phyloP scores from a whole-genome alignment of 1,139 yeast species.

The Debaryomyces fabryi region DNA sequence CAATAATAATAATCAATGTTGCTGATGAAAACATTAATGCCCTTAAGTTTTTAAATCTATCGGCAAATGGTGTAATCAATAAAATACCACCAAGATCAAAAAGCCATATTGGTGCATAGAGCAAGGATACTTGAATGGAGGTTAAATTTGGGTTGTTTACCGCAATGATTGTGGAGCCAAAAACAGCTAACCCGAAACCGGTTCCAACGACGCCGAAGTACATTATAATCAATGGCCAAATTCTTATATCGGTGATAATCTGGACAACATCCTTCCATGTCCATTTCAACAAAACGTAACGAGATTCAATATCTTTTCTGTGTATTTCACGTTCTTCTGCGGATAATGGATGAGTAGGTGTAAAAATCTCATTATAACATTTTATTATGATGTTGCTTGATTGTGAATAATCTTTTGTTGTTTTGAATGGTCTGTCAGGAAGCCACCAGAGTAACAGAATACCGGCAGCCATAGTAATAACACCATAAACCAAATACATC shows the following conservation, averaged over 20 bases:
- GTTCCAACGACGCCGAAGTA: slow-evolving; percentile 92
- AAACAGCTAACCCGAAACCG: slow-evolving; percentile 83
- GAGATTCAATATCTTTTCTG: slow-evolving; percentile 59
- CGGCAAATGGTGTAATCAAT: slow-evolving; percentile 78
- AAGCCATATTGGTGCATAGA: slow-evolving; percentile 89
- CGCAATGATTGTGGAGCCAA: slow-evolving; percentile 79
- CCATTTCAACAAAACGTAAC: slow-evolving; percentile 52
- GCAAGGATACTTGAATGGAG: slow-evolving; percentile 69
- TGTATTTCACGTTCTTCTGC: slow-evolving; percentile 59
- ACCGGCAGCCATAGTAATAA: slow-evolving; percentile 69
- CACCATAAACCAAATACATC: slow-evolving; percentile 80
- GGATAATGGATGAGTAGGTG: slow-evolving; percentile 55
- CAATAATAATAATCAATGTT: slow-evolving; percentile 67
- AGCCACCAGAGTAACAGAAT: slow-evolving; percentile 77
- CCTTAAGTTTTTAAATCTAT: slow-evolving; percentile 59
- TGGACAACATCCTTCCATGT: slow-evolving; percentile 57
- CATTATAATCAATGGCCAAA: slow-evolving; percentile 85
- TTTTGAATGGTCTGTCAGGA: slow-evolving; percentile 63
- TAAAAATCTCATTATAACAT: slow-evolving; percentile 28
- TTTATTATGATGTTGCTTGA: slow-evolving; percentile 17
- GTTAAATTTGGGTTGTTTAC: slow-evolving; percentile 64
- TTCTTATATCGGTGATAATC: slow-evolving; percentile 63
- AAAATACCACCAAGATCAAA: slow-evolving; percentile 82
- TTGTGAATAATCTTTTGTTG: slow-evolving; percentile 15
- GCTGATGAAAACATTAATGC: slow-evolving; percentile 64